A percentile compares a stretch with the other conserved stretches of the same genome.
Evolutionary conservation across 2,329 filamentous ascomycete species (phyloP).

Genomic region (Xylaria sp.): DNA sequence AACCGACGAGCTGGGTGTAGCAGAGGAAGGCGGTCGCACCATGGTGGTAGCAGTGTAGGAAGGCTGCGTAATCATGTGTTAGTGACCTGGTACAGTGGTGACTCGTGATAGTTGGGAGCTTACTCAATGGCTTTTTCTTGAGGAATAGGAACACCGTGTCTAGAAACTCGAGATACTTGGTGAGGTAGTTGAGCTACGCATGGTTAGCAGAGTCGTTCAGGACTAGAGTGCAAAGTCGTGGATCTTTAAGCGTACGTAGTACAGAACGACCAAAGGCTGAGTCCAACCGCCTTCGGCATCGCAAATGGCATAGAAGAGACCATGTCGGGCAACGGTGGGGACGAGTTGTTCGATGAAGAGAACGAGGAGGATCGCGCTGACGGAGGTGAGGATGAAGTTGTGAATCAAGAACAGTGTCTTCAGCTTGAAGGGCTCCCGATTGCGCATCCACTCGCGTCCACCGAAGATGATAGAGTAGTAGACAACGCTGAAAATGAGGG

Average conservation of each 20-base stretch:
- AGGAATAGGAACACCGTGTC: conserved; percentile 97
- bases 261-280: conserved; percentile 88
- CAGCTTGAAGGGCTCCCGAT: conserved; percentile 84
- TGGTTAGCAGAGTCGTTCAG: conserved; percentile 51
- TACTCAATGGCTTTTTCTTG: conserved; percentile 98
- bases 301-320: conserved; percentile 92
- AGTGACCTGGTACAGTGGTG: conserved; percentile 5
- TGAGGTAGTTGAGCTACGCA: conserved; percentile 90
- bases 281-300: conserved; percentile 87
- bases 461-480: conserved; percentile 97
- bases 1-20: conserved; percentile 95
- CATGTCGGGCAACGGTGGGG: conserved; percentile 80
- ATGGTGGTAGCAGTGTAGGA: conserved; percentile 99
- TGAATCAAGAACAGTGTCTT: conserved; percentile 92
- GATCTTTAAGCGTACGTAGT: conserved; percentile 77
- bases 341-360: conserved; percentile 93
- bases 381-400: conserved; percentile 91
- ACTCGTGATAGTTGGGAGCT: conserved; percentile 40
- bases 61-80: conserved; percentile 61
- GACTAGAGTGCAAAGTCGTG: conserved; percentile 15
- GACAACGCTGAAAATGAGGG: conserved; percentile 79
- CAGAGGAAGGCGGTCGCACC: conserved; percentile 95
- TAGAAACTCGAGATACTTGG: conserved; percentile 95
- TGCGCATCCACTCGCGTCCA: conserved; percentile 91
- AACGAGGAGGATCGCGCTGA: conserved; percentile 81